Evolutionary conservation across 306 rosid genomes (phyloP).

Genomic region (Dalbergia cochinchinensis): DNA sequence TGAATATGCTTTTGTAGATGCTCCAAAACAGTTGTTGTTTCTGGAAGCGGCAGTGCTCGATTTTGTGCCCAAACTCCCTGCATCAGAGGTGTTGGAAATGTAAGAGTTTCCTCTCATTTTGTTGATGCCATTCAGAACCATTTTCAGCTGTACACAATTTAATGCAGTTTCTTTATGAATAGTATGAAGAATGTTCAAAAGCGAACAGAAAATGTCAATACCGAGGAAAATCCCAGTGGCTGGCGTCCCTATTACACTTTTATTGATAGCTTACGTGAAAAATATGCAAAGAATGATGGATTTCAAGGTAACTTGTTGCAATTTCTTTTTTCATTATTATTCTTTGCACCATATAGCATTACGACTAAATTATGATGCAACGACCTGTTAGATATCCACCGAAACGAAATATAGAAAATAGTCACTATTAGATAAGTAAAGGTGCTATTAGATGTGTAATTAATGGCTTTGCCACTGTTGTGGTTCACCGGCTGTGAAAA

Average conservation of each 20-base stretch:
- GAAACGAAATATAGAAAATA: slow-evolving; percentile 18
- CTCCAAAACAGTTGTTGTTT: slow-evolving; percentile 81
- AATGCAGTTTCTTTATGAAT: slow-evolving; percentile 44
- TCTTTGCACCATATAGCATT: slow-evolving; percentile 4
- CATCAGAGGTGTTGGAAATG: slow-evolving; percentile 77
- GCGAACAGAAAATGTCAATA: slow-evolving; percentile 73
- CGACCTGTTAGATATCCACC: slow-evolving; percentile 18
- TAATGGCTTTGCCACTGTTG: background rate
- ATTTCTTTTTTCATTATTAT: slow-evolving; percentile 6
- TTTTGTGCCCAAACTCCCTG: slow-evolving; percentile 83
- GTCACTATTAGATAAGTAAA: background rate
- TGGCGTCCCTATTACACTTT: slow-evolving; percentile 90
- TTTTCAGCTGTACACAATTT: slow-evolving; percentile 35
- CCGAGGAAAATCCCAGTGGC: slow-evolving; percentile 97
- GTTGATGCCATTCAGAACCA: slow-evolving; percentile 37
- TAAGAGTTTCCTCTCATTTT: slow-evolving; percentile 57
- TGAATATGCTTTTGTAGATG: slow-evolving; percentile 84
- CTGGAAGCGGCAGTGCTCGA: slow-evolving; percentile 77
- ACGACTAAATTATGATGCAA: slow-evolving; percentile 12
- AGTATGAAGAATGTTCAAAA: slow-evolving; percentile 81
- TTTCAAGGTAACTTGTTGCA: slow-evolving; percentile 66
- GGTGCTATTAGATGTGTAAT: slow-evolving; percentile 14
- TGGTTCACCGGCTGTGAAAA: background rate
- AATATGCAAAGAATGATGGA: slow-evolving; percentile 82
- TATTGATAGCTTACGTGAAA: slow-evolving; percentile 73